phyloP scores from a whole-genome alignment of 257 asterid species.

The Ballota nigra region DNA sequence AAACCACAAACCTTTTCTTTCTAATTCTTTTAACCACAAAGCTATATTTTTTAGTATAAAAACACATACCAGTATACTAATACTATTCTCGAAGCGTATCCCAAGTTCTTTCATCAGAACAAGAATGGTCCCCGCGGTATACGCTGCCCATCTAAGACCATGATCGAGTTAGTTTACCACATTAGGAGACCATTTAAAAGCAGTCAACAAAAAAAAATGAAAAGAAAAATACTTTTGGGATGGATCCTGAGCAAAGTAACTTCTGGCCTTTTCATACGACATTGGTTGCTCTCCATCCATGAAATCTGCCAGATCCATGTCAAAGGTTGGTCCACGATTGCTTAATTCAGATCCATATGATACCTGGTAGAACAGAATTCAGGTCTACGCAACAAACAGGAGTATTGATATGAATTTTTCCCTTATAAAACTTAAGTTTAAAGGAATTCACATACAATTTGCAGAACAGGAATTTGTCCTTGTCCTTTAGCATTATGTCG shows the following conservation, averaged over 20 bases:
- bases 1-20: neutral
- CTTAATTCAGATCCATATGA: constrained; percentile 96
- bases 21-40: neutral
- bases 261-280: constrained; percentile 77
- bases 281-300: constrained; percentile 73
- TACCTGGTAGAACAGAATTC: constrained; percentile 49
- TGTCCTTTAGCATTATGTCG: constrained; percentile 77
- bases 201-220: constrained; percentile 5
- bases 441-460: constrained; percentile 61
- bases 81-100: constrained; percentile 71
- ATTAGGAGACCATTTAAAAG: constrained; percentile 5
- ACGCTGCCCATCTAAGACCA: constrained; percentile 95
- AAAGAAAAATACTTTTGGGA: constrained; percentile 79
- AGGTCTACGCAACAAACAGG: neutral
- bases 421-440: neutral
- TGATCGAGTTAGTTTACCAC: constrained; percentile 30
- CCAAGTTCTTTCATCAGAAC: constrained; percentile 94
- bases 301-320: constrained; percentile 94
- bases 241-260: constrained; percentile 86
- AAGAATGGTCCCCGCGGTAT: constrained; percentile 92
- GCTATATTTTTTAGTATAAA: neutral
- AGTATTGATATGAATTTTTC: neutral
- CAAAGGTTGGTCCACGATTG: constrained; percentile 99
- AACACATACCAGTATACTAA: constrained; percentile 70
- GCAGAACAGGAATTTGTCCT: constrained; percentile 75